Percentiles rank a stretch among this genome's conserved stretches.
These are phyloP conservation scores for Ananas comosus DNA, from an alignment of 176 grass and related monocot genomes.

Conservation along the genomic window DNA sequence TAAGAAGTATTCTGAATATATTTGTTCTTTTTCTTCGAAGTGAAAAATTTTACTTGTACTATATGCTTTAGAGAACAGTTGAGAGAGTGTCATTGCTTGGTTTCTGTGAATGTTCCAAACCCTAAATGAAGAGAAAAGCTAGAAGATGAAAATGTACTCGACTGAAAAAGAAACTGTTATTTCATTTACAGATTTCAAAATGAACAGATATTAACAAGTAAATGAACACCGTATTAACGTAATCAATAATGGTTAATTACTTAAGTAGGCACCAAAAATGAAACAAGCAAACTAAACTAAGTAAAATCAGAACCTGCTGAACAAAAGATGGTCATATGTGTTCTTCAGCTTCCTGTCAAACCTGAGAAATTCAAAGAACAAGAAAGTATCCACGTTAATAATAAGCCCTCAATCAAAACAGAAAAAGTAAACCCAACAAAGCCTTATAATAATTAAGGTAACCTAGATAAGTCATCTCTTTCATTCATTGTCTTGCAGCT, in stretches of 20 bases:
- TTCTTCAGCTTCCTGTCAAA: constrained; percentile 98
- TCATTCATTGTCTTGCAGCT: neutral
- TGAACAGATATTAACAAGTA: neutral
- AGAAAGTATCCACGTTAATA: neutral
- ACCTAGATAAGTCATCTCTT: neutral
- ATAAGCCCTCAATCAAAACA: neutral
- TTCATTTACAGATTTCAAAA: too few relatives aligned
- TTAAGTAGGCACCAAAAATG: neutral
- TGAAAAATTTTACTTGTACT: too few relatives aligned
- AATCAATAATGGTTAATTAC: neutral
- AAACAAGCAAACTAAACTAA: neutral
- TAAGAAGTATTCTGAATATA: too few relatives aligned
- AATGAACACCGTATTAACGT: neutral
- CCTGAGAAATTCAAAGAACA: constrained; percentile 34
- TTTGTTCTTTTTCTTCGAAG: too few relatives aligned
- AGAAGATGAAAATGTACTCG: too few relatives aligned
- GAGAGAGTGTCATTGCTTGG: too few relatives aligned
- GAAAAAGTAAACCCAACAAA: neutral
- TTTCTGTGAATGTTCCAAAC: too few relatives aligned
- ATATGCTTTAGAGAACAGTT: too few relatives aligned
- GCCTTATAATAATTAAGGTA: neutral
- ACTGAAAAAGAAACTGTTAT: too few relatives aligned
- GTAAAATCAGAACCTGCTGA: constrained; percentile 55
- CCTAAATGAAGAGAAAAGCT: too few relatives aligned
- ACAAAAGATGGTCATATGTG: constrained; percentile 89